Conservation (phyloP, 805 yeast species). For the Kregervanrija delftensis region DNA sequence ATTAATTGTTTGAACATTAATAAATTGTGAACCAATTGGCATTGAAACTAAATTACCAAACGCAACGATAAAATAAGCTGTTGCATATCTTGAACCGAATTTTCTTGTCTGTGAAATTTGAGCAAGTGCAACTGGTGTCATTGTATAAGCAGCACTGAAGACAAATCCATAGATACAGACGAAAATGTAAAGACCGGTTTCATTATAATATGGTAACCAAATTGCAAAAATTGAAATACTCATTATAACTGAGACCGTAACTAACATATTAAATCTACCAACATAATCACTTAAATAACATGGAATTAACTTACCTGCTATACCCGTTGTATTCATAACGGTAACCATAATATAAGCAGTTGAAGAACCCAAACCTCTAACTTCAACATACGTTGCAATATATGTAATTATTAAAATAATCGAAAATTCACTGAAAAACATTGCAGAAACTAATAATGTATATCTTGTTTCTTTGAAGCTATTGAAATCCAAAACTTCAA, state of each 20-base stretch:
- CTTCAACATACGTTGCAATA: conserved; percentile 46
- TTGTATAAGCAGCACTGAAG: conserved; percentile 49
- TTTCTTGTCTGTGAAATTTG: conserved; percentile 50
- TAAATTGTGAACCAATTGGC: conserved; percentile 44
- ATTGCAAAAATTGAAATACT: conserved; percentile 41
- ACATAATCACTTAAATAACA: conserved; percentile 27
- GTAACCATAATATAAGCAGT: conserved; percentile 43
- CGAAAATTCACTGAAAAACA: conserved; percentile 42
- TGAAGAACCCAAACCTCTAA: conserved; percentile 37
- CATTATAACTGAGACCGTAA: conserved; percentile 38
- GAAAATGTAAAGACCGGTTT: conserved; percentile 41
- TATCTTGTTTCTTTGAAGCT: conserved; percentile 33
- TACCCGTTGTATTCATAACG: conserved; percentile 40
- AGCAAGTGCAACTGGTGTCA: conserved; percentile 58
- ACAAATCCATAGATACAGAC: conserved; percentile 44
- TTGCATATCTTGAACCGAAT: conserved; percentile 65
- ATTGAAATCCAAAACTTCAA: conserved; percentile 31
- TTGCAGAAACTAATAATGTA: conserved; percentile 33
- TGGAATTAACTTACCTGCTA: conserved; percentile 27
- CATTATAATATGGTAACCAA: conserved; percentile 51
- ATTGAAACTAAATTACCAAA: conserved; percentile 38
- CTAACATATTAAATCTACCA: conserved; percentile 50
- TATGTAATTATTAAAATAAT: conserved; percentile 43
- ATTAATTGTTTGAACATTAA: conserved; percentile 22
- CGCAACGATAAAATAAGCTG: conserved; percentile 57